A percentile compares a stretch with the other conserved stretches of the same genome.
Evolutionary conservation across 306 rosid species (phyloP).

Genomic region (Adenanthera pavonina): DNA sequence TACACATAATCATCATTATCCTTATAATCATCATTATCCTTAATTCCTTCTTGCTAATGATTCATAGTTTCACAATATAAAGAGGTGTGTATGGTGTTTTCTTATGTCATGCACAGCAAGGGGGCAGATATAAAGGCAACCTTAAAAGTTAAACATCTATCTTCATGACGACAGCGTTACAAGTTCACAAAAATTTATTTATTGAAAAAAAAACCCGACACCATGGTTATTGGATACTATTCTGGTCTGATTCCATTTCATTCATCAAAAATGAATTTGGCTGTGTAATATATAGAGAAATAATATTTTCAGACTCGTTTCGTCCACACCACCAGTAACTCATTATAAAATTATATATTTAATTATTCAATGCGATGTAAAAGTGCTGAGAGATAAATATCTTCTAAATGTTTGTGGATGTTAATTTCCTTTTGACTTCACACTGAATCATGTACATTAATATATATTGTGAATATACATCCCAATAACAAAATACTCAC

Average conservation of each 20-base stretch:
- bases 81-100: slow-evolving; percentile 13
- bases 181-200: no score
- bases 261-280: slow-evolving; percentile 17
- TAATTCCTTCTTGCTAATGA: not conserved
- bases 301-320: not conserved
- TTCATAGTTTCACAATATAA: not conserved
- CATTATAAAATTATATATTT: not conserved
- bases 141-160: slow-evolving; percentile 33
- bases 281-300: not conserved
- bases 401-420: not conserved
- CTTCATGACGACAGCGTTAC: slow-evolving; percentile 21
- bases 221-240: not conserved
- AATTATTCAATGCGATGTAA: not conserved
- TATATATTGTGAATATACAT: not conserved
- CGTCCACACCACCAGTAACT: not conserved
- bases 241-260: not conserved
- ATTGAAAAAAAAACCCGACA: not conserved
- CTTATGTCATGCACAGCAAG: slow-evolving; percentile 38
- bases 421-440: not conserved
- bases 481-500: not conserved
- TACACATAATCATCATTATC: not conserved
- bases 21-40: not conserved
- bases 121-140: slow-evolving; percentile 39
- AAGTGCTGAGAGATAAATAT: not conserved
- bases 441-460: not conserved